A percentile compares a stretch with the other conserved stretches of the same genome.
Conservation (phyloP, 441 rosid species). For the Pelargonium exstipulatum region DNA sequence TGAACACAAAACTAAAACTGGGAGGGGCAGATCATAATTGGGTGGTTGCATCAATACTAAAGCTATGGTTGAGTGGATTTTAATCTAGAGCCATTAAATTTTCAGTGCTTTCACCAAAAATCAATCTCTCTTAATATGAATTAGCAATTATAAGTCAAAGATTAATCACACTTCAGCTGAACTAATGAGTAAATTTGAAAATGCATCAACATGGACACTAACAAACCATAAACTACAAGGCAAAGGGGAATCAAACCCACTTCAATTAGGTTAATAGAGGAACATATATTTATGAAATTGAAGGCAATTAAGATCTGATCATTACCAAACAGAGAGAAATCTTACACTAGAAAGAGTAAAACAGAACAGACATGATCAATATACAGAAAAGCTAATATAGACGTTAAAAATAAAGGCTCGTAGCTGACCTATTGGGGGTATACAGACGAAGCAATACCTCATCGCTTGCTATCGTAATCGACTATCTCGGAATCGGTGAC, state of each 20-base stretch:
- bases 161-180: not conserved
- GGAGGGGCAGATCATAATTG: not conserved
- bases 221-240: not conserved
- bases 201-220: not conserved
- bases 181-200: not conserved
- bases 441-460: constrained; percentile 14
- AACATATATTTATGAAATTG: not conserved
- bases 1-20: not conserved
- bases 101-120: too few relatives aligned
- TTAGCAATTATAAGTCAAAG: too few relatives aligned
- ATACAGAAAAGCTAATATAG: not conserved
- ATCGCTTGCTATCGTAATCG: constrained; percentile 53
- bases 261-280: not conserved
- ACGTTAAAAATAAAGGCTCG: not conserved
- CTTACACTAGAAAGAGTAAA: not conserved
- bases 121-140: too few relatives aligned
- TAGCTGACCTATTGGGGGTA: not conserved
- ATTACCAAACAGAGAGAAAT: not conserved
- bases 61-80: too few relatives aligned
- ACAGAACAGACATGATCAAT: not conserved
- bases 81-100: too few relatives aligned
- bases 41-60: not conserved
- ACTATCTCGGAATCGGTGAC: constrained; percentile 64
- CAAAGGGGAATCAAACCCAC: too few relatives aligned
- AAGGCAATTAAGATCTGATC: not conserved